phyloP scores from a whole-genome alignment of 1,139 yeast species.

The Scheffersomyces illinoinensis region DNA sequence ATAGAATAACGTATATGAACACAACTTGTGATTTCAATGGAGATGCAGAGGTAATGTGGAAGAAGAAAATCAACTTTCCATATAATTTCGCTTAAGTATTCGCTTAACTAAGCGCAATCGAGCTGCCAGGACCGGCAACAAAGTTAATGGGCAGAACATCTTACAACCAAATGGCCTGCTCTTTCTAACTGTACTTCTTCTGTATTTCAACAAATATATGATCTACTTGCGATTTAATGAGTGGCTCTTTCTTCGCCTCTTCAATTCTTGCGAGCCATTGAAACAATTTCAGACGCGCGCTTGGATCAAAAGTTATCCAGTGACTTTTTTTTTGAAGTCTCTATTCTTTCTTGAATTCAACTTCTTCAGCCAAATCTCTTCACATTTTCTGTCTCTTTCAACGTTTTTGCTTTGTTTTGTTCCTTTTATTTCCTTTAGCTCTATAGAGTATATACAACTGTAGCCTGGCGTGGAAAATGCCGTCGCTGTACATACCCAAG shows the following conservation, averaged over 20 bases:
- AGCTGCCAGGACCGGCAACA: too few species aligned
- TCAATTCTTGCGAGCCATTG: not conserved
- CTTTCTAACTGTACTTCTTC: not conserved
- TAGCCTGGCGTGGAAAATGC: not conserved
- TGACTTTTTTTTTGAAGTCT: not conserved
- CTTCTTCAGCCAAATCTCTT: not conserved
- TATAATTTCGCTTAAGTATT: too few species aligned
- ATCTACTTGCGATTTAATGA: not conserved
- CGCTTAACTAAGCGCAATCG: too few species aligned
- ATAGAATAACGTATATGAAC: not conserved
- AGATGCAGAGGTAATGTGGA: not conserved
- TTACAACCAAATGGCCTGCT: too few species aligned
- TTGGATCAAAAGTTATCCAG: not conserved
- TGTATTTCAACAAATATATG: not conserved
- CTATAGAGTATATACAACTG: not conserved
- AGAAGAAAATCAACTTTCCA: not conserved
- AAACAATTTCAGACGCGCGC: not conserved
- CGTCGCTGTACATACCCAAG: constrained; percentile 5
- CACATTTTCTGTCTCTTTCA: not conserved
- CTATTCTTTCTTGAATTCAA: not conserved
- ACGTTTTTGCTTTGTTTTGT: not conserved
- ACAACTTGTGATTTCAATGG: not conserved
- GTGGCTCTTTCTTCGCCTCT: not conserved
- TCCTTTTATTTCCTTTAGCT: not conserved
- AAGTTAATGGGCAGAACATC: not conserved